These are phyloP conservation scores for Coemansia asiatica DNA, from an alignment of 192 early-diverging fungal species.

Conservation along the genomic window DNA sequence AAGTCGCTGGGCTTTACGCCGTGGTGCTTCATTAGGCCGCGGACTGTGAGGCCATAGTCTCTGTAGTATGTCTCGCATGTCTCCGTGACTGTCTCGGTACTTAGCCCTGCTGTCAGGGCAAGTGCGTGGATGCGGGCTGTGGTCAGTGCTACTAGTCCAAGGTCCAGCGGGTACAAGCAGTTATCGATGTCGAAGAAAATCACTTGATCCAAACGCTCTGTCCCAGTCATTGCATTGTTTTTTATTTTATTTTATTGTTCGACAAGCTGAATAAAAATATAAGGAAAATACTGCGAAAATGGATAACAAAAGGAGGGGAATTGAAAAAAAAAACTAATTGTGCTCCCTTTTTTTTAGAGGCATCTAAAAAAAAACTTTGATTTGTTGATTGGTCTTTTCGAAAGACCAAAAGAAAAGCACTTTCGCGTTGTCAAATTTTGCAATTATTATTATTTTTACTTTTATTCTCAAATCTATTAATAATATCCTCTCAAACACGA, in stretches of 20 bases:
- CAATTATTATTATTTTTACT: constrained; percentile 2
- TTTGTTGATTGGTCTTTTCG: no score
- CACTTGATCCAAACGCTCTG: constrained; percentile 22
- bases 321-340: constrained; percentile 3
- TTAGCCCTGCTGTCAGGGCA: constrained; percentile 59
- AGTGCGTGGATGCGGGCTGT: constrained; percentile 64
- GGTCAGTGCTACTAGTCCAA: constrained; percentile 60
- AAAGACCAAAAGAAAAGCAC: no score
- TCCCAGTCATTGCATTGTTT: neutral
- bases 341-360: constrained; percentile 5
- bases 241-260: no score
- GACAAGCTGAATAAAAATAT: neutral
- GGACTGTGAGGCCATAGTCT: constrained; percentile 71
- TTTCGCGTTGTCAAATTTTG: no score
- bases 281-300: no score
- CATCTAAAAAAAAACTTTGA: no score
- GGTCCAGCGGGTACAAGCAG: constrained; percentile 63
- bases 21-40: constrained; percentile 71
- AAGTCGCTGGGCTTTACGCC: constrained; percentile 66
- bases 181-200: constrained; percentile 86
- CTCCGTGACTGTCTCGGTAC: constrained; percentile 52
- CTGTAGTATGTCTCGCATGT: constrained; percentile 62
- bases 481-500: no score
- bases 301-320: no score
- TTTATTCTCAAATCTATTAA: neutral